Conservation (phyloP, 768 basidiomycete genomes). For the Psilocybe subaeruginosa region DNA sequence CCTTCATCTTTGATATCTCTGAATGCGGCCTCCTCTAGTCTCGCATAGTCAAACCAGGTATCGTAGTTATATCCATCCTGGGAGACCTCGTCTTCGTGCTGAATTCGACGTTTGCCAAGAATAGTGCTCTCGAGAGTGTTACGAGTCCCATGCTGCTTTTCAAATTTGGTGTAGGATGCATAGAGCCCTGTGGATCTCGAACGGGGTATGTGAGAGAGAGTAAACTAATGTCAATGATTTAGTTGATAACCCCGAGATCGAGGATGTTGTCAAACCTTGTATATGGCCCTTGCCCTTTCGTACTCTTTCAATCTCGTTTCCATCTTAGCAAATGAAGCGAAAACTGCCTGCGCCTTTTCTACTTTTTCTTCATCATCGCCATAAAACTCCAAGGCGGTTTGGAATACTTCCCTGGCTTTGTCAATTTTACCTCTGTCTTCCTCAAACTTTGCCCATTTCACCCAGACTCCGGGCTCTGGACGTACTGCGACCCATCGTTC, state of each 20-base stretch:
- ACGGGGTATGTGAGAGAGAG: slow-evolving; percentile 84
- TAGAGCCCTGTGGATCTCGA: slow-evolving; percentile 88
- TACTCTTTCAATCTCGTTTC: slow-evolving; percentile 92
- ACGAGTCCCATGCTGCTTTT: slow-evolving; percentile 93
- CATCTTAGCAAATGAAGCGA: slow-evolving; percentile 94
- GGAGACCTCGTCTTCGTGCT: slow-evolving; percentile 93
- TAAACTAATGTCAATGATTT: slow-evolving; percentile 60
- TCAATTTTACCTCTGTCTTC: slow-evolving; percentile 76
- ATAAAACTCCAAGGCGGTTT: slow-evolving; percentile 88
- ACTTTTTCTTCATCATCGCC: slow-evolving; percentile 88
- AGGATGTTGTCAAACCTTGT: slow-evolving; percentile 63
- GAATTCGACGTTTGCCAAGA: slow-evolving; percentile 91
- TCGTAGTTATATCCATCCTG: slow-evolving; percentile 94
- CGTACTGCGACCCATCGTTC: slow-evolving; percentile 85
- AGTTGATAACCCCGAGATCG: background rate
- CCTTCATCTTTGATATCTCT: slow-evolving; percentile 75
- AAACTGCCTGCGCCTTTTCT: slow-evolving; percentile 96
- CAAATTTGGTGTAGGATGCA: slow-evolving; percentile 91
- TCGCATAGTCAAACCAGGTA: slow-evolving; percentile 94
- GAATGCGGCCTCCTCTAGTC: slow-evolving; percentile 90
- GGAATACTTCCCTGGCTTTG: slow-evolving; percentile 86
- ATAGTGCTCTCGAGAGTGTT: slow-evolving; percentile 88
- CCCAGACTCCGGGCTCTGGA: slow-evolving; percentile 81
- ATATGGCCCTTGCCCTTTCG: slow-evolving; percentile 78
- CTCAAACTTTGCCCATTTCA: slow-evolving; percentile 88